Conservation (phyloP, 805 yeast species). For the Tetrapisispora phaffii region DNA sequence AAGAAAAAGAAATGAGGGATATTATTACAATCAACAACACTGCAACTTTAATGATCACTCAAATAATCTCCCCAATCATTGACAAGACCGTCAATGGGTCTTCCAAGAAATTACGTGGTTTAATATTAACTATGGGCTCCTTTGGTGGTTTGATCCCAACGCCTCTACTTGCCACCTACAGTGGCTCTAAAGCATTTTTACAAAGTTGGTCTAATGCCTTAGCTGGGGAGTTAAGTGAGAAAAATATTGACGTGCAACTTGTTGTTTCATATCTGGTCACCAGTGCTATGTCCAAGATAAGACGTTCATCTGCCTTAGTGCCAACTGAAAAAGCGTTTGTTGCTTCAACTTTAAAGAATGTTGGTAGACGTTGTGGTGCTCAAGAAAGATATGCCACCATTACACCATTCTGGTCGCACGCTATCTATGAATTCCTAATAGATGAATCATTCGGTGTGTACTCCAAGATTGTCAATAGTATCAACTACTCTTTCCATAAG, state of each 20-base stretch:
- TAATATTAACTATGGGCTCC: slow-evolving; percentile 91
- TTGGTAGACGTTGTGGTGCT: slow-evolving; percentile 86
- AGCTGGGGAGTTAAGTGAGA: slow-evolving; percentile 66
- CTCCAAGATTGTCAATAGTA: slow-evolving; percentile 53
- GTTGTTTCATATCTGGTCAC: slow-evolving; percentile 84
- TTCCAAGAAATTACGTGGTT: slow-evolving; percentile 41
- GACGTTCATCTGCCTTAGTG: slow-evolving; percentile 59
- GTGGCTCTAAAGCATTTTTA: slow-evolving; percentile 92
- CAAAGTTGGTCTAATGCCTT: slow-evolving; percentile 88
- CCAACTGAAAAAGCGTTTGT: slow-evolving; percentile 83
- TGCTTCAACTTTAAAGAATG: slow-evolving; percentile 49
- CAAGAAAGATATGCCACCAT: slow-evolving; percentile 78
- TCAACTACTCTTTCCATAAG: slow-evolving; percentile 71
- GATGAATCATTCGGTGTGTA: slow-evolving; percentile 76
- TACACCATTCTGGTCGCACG: slow-evolving; percentile 93
- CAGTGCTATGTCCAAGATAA: slow-evolving; percentile 90
- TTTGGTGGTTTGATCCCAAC: slow-evolving; percentile 92
- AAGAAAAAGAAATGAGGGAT: slow-evolving; percentile 58
- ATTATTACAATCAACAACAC: slow-evolving; percentile 80
- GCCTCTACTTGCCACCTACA: slow-evolving; percentile 84
- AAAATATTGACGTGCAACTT: slow-evolving; percentile 75
- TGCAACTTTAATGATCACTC: slow-evolving; percentile 77
- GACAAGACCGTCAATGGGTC: slow-evolving; percentile 38
- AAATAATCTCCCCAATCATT: slow-evolving; percentile 66
- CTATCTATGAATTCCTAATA: slow-evolving; percentile 76